These are phyloP conservation scores for Pachysolen tannophilus DNA, from an alignment of 805 yeast genomes.

Conservation along the genomic window DNA sequence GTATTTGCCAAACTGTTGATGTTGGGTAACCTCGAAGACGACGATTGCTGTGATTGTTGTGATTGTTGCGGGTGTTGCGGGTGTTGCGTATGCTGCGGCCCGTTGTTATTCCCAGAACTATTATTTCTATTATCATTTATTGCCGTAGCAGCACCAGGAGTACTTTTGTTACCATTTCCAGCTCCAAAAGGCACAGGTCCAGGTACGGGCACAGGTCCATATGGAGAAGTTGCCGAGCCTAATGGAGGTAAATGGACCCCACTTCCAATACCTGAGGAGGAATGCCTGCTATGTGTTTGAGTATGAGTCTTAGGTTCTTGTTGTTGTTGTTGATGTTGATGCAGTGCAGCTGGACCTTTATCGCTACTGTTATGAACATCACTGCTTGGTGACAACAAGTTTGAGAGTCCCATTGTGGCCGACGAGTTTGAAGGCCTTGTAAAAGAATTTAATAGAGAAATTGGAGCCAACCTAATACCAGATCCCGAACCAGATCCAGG, in stretches of 20 bases:
- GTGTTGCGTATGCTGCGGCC: no score
- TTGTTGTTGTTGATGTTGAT: no score
- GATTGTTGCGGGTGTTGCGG: no score
- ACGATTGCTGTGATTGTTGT: no score
- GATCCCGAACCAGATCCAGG: background rate
- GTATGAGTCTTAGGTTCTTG: background rate
- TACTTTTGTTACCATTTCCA: background rate
- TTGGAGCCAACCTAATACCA: conserved; percentile 30
- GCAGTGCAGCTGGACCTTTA: background rate
- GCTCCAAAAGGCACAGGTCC: conserved; percentile 4
- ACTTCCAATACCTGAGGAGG: conserved; percentile 1
- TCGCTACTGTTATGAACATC: background rate
- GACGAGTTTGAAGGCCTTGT: conserved; percentile 1
- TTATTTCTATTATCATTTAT: no score
- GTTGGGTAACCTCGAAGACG: no score
- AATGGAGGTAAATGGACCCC: conserved; percentile 8
- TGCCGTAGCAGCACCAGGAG: background rate
- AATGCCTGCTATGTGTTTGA: background rate
- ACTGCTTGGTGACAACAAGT: no score
- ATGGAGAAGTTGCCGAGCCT: conserved; percentile 3
- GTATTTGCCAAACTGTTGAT: no score
- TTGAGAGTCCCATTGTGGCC: no score
- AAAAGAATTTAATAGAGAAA: conserved; percentile 21
- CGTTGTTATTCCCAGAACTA: no score
- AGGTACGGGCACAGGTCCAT: conserved; percentile 1